Conservation (phyloP, 805 yeast genomes). For the Tetrapisispora iriomotensis region DNA sequence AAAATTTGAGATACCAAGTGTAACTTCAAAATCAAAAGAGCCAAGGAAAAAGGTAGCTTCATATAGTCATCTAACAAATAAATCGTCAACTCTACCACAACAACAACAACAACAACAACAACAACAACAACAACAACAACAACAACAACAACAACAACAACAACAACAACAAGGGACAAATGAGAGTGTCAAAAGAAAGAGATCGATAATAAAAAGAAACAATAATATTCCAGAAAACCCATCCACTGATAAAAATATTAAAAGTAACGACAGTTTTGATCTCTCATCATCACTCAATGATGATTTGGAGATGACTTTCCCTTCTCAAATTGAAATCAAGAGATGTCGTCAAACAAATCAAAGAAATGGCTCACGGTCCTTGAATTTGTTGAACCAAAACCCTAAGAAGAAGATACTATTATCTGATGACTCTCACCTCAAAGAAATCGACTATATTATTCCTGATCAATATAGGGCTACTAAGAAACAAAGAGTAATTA, state of each 20-base stretch:
- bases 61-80: too few species aligned
- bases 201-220: not conserved
- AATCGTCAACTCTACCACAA: too few species aligned
- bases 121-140: too few species aligned
- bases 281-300: conserved; percentile 25
- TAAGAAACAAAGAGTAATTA: conserved; percentile 1
- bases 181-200: not conserved
- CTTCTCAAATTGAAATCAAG: conserved; percentile 21
- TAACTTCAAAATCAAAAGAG: too few species aligned
- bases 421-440: conserved; percentile 22
- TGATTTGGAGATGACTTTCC: conserved; percentile 26
- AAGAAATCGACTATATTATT: conserved; percentile 9
- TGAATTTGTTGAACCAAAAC: conserved; percentile 7
- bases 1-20: not conserved
- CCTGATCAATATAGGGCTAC: not conserved
- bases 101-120: too few species aligned
- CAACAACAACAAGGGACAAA: not conserved
- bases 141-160: not conserved
- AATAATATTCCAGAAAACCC: not conserved
- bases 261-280: conserved; percentile 22
- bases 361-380: not conserved
- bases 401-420: conserved; percentile 24
- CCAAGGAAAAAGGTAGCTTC: too few species aligned
- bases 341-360: conserved; percentile 8
- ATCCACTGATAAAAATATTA: not conserved